Base-by-base conservation (phyloP, 1,284 basidiomycete species). In the Wolfiporia cocos region DNA sequence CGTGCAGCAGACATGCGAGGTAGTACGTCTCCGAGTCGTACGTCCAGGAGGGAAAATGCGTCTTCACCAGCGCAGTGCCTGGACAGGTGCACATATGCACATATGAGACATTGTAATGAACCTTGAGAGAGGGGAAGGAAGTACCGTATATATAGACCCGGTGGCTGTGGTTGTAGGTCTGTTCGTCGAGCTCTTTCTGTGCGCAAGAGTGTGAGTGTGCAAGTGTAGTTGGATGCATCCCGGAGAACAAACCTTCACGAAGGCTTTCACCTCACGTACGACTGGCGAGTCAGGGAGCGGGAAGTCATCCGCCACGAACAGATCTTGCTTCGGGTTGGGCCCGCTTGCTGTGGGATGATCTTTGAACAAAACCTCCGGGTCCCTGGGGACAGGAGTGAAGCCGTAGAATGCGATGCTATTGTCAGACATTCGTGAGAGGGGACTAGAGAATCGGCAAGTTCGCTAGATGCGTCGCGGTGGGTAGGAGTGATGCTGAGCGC, bases 21-120 rank as follows among this genome's bases (percentile, higher is more conserved):
- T 71, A 76, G 57, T 74, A 76, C 14, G 75, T 75, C 63, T 75
- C 69, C 39, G 57, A 51, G 51, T 70, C 65, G 54, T 68, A 72
- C 24, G 62, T 53, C 67, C 72, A 74, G 11, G 58, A 49, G 4
- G 71, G 71, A 54, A 74, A 75, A 53, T 73, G 71, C n/a, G 67
- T 69, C 49, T 63, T 65, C 18, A 63, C 64, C 19, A 74, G 61
- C 14, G 72, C 71, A 11, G 70, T 65, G 28, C 71, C 71, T 71
- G 42, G 33, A n/a, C 15, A 30, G 21, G n/a, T n/a, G n/a, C n/a
- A n/a, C n/a, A n/a, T n/a, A n/a, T n/a, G n/a, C n/a, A n/a, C n/a
- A 12, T 24, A 41, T 19, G 30, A 34, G 3, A 17, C 17, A 21
- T 38, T 4, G 19, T 18, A 20, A n/a, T 19, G 23, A 5, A 11